Evolutionary conservation across 768 basidiomycete genomes (phyloP).

Genomic region (Boletus barrowsii): DNA sequence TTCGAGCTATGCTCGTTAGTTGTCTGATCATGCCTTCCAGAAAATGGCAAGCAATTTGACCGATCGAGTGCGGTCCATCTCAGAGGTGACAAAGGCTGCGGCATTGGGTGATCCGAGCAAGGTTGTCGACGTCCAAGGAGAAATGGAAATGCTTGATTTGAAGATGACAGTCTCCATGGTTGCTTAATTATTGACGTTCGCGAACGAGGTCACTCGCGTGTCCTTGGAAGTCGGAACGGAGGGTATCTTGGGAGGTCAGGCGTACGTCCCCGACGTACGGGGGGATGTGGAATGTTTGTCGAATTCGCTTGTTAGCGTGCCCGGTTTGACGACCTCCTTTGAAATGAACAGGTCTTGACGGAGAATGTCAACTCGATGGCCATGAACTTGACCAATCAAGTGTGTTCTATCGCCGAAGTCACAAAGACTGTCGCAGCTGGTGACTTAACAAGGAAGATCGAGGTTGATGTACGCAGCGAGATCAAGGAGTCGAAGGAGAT

Average conservation of each 20-base stretch:
- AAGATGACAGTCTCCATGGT: constrained; percentile 82
- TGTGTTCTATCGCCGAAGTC: constrained; percentile 85
- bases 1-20: not conserved
- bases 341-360: constrained; percentile 45
- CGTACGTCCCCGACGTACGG: constrained; percentile 86
- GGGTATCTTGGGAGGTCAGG: constrained; percentile 92
- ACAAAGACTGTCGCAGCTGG: constrained; percentile 94
- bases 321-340: constrained; percentile 8
- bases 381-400: constrained; percentile 87
- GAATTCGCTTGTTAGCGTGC: not conserved
- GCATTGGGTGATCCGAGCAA: constrained; percentile 81
- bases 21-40: constrained; percentile 33
- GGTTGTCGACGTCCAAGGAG: constrained; percentile 88
- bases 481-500: constrained; percentile 89
- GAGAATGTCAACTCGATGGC: constrained; percentile 90
- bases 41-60: constrained; percentile 87
- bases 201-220: constrained; percentile 89
- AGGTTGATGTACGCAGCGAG: constrained; percentile 89
- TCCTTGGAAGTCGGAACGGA: constrained; percentile 90
- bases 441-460: constrained; percentile 91
- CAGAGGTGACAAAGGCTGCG: constrained; percentile 76
- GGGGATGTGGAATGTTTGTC: constrained; percentile 87
- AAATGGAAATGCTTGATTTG: constrained; percentile 87
- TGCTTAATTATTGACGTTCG: constrained; percentile 64
- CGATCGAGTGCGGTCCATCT: constrained; percentile 87